A percentile compares a stretch with the other conserved stretches of the same genome.
phyloP scores from a whole-genome alignment of 2,329 filamentous ascomycete genomes.

The Pseudocercospora vitis region DNA sequence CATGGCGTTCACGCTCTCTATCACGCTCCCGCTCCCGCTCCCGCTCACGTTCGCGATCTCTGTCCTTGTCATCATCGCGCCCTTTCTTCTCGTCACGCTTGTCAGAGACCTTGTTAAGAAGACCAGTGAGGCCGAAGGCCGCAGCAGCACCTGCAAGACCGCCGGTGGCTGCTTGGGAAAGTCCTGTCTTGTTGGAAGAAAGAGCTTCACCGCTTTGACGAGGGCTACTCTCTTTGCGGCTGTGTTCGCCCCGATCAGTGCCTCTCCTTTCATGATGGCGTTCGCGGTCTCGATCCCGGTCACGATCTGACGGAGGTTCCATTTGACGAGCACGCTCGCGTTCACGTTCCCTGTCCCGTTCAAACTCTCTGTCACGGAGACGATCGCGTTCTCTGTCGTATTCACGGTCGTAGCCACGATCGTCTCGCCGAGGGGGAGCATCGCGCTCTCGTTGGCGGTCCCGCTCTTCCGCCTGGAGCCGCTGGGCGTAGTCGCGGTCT shows the following conservation, averaged over 20 bases:
- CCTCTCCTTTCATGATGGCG: slow-evolving; percentile 32
- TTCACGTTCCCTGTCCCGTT: slow-evolving; percentile 30
- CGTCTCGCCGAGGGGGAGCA: slow-evolving; percentile 36
- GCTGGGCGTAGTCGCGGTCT: slow-evolving; percentile 29
- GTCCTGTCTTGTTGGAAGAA: slow-evolving; percentile 25
- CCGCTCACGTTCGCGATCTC: slow-evolving; percentile 26
- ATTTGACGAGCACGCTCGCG: slow-evolving; percentile 27
- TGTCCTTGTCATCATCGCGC: slow-evolving; percentile 22
- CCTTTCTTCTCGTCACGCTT: slow-evolving; percentile 28
- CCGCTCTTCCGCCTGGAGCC: slow-evolving; percentile 32
- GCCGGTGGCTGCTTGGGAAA: slow-evolving; percentile 34
- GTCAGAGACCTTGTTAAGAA: slow-evolving; percentile 29
- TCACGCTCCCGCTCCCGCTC: slow-evolving; percentile 29
- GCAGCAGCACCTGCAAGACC: slow-evolving; percentile 37
- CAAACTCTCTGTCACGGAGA: slow-evolving; percentile 25
- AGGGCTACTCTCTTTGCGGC: slow-evolving; percentile 30
- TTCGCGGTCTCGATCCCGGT: slow-evolving; percentile 30
- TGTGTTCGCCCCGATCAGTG: slow-evolving; percentile 28
- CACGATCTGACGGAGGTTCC: slow-evolving; percentile 20
- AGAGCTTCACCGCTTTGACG: slow-evolving; percentile 24
- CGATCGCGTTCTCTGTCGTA: slow-evolving; percentile 15
- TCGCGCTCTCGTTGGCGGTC: slow-evolving; percentile 34
- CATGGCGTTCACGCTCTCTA: slow-evolving; percentile 24
- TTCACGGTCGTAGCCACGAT: slow-evolving; percentile 30
- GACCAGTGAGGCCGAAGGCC: slow-evolving; percentile 32